These are phyloP conservation scores for Strombidium stylifer DNA, from an alignment of 73 alveolate species.

Conservation along the genomic window DNA sequence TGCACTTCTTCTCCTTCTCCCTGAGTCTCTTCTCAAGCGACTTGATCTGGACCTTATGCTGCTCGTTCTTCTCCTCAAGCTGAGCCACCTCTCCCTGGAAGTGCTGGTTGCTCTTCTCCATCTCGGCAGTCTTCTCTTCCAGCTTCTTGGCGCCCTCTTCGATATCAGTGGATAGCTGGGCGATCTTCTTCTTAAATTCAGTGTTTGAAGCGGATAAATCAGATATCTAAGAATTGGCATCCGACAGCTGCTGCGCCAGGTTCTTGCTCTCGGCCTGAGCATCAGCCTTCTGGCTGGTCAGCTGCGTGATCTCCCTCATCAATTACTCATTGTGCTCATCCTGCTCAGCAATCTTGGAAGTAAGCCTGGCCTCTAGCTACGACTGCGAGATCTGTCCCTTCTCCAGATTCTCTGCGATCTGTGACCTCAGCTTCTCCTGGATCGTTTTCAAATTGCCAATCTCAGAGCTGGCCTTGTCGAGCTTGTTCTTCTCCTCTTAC, in stretches of 20 bases:
- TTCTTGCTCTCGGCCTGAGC: not conserved
- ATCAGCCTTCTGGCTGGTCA: conserved; percentile 3
- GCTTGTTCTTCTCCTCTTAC: conserved; percentile 5
- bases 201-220: not conserved
- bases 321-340: conserved; percentile 14
- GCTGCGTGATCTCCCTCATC: not conserved
- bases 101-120: not conserved
- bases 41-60: conserved; percentile 8
- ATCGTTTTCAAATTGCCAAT: conserved; percentile 15
- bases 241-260: not conserved
- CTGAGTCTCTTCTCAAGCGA: conserved; percentile 7
- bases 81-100: conserved; percentile 5
- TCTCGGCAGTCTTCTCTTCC: not conserved
- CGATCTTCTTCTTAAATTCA: not conserved
- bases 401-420: conserved; percentile 8
- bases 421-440: conserved; percentile 29
- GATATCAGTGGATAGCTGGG: not conserved
- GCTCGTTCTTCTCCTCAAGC: conserved; percentile 9
- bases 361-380: not conserved
- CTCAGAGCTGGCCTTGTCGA: conserved; percentile 10
- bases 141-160: conserved; percentile 1
- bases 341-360: not conserved
- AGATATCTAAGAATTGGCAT: not conserved
- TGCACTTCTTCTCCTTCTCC: conserved; percentile 37
- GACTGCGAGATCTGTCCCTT: not conserved